Percentiles rank a stretch among this genome's conserved stretches.
These are phyloP conservation scores for Alternaria sp. DNA, from an alignment of 2,329 filamentous ascomycete genomes.

Conservation along the genomic window DNA sequence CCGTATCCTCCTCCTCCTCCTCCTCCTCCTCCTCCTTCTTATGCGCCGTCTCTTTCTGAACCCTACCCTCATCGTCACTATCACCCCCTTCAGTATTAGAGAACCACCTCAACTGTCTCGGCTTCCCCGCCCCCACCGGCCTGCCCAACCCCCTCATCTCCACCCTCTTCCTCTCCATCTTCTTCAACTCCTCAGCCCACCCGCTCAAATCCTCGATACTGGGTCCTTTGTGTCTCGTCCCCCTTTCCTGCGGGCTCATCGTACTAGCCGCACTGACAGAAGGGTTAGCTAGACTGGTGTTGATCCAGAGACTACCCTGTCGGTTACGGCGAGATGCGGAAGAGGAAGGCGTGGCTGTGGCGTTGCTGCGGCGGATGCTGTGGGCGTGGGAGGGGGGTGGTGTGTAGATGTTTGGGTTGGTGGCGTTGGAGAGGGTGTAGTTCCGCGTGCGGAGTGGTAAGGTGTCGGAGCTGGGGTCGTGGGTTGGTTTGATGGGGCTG, in stretches of 20 bases:
- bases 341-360: not conserved
- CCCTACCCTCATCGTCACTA: rapidly evolving
- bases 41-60: not conserved
- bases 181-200: slow-evolving; percentile 16
- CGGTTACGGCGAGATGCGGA: not conserved
- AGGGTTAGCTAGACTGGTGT: not conserved
- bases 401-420: not conserved
- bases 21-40: not conserved
- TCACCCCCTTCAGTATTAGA: not conserved
- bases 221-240: not conserved
- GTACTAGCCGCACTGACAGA: not conserved
- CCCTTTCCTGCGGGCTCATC: not conserved
- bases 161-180: slow-evolving; percentile 10
- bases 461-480: not conserved
- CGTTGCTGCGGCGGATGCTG: not conserved
- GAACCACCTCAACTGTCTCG: not conserved
- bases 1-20: not conserved
- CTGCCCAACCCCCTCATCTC: not conserved
- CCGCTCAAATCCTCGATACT: slow-evolving; percentile 3
- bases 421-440: not conserved
- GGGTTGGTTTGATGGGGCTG: not conserved
- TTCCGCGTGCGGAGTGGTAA: not conserved
- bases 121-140: not conserved
- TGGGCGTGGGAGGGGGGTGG: not conserved
- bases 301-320: not conserved